Percentiles rank a stretch among this genome's conserved stretches.
Evolutionary conservation across 495 filamentous ascomycete genomes (phyloP).

Genomic region (Talaromyces liani): DNA sequence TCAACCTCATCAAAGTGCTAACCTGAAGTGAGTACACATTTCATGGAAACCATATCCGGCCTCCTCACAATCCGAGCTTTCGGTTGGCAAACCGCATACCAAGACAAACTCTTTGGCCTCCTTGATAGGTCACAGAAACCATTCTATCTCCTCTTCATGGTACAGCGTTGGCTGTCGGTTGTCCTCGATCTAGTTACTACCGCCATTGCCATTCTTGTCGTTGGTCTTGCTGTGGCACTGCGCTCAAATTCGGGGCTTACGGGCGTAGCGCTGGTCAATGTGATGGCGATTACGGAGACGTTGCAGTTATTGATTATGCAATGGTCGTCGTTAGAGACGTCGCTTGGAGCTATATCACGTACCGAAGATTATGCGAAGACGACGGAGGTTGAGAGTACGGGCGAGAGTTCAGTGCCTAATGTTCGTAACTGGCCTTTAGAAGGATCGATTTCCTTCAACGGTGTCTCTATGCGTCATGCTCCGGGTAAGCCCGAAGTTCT

Average conservation of each 20-base stretch:
- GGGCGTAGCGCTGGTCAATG: constrained; percentile 35
- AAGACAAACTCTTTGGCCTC: constrained; percentile 39
- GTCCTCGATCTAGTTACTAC: constrained; percentile 28
- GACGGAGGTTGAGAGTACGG: neutral
- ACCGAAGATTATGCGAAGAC: neutral
- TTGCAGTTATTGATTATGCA: constrained; percentile 23
- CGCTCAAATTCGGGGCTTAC: constrained; percentile 25
- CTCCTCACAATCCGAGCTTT: constrained; percentile 38
- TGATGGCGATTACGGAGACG: constrained; percentile 27
- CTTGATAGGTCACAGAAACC: constrained; percentile 43
- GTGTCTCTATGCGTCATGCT: neutral
- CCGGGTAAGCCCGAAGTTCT: constrained; percentile 1
- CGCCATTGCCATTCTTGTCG: constrained; percentile 25
- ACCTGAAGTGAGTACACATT: constrained; percentile 20
- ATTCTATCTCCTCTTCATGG: constrained; percentile 39
- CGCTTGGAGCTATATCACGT: constrained; percentile 32
- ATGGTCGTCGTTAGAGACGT: constrained; percentile 43
- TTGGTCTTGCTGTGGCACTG: constrained; percentile 18
- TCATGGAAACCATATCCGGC: constrained; percentile 34
- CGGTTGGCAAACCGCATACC: constrained; percentile 31
- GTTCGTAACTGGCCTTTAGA: neutral
- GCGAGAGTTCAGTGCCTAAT: neutral
- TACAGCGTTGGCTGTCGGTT: constrained; percentile 31
- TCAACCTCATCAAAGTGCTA: neutral
- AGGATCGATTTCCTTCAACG: neutral